These are phyloP conservation scores for Imleria badia DNA, from an alignment of 768 basidiomycete genomes.

Conservation along the genomic window DNA sequence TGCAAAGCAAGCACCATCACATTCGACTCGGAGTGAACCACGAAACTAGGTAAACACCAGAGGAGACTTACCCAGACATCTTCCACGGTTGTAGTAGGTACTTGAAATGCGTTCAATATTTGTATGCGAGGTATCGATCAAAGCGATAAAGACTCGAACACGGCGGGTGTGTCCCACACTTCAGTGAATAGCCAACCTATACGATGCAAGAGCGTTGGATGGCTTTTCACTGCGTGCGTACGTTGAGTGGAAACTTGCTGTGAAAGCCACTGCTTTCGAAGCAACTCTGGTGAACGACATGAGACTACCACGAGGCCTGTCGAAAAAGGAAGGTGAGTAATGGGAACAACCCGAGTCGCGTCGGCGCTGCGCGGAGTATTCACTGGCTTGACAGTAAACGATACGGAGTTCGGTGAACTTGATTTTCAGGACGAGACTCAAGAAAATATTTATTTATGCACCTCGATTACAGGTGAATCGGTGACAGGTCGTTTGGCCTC, in stretches of 20 bases:
- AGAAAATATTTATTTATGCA: too few relatives aligned
- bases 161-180: not conserved
- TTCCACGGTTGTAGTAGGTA: not conserved
- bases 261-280: not conserved
- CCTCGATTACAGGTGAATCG: too few relatives aligned
- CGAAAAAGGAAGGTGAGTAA: not conserved
- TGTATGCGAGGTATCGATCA: not conserved
- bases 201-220: not conserved
- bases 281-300: too few relatives aligned
- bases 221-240: constrained; percentile 2
- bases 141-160: not conserved
- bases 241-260: not conserved
- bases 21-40: not conserved
- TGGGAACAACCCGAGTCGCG: too few relatives aligned
- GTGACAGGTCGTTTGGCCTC: too few relatives aligned
- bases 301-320: not conserved
- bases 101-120: too few relatives aligned
- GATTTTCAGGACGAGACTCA: too few relatives aligned
- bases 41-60: not conserved
- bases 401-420: too few relatives aligned
- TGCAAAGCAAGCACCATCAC: not conserved
- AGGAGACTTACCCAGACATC: constrained; percentile 1
- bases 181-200: constrained; percentile 2
- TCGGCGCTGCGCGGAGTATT: too few relatives aligned
- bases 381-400: too few relatives aligned